These are phyloP conservation scores for Hypoxylon perforatum DNA, from an alignment of 495 filamentous ascomycete genomes.

Conservation along the genomic window DNA sequence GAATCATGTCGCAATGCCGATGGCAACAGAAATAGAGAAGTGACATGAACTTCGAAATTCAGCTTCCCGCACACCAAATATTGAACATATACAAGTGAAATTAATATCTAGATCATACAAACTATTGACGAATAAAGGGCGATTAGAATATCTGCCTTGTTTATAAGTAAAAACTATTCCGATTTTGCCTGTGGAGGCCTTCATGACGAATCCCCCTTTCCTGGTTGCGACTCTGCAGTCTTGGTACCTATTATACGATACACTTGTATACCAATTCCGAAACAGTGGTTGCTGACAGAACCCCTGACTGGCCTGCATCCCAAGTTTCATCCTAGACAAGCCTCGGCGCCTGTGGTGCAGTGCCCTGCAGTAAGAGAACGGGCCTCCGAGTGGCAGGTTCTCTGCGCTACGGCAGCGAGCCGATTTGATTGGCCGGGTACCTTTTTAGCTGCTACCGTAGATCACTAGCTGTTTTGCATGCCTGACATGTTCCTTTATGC, in stretches of 20 bases:
- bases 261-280: constrained; percentile 23
- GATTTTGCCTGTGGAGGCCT: too few relatives aligned
- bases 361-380: constrained; percentile 22
- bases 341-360: constrained; percentile 28
- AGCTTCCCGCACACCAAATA: neutral
- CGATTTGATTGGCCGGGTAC: constrained; percentile 25
- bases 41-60: neutral
- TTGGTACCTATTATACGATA: neutral
- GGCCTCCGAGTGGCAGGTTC: constrained; percentile 25
- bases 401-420: neutral
- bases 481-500: constrained; percentile 31
- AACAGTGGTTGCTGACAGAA: constrained; percentile 29
- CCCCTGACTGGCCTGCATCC: constrained; percentile 22
- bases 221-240: neutral
- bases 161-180: too few relatives aligned
- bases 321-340: constrained; percentile 31
- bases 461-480: constrained; percentile 37
- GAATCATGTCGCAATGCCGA: neutral
- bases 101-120: neutral
- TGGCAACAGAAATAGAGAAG: neutral
- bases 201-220: neutral
- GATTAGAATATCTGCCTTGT: too few relatives aligned
- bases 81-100: neutral
- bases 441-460: constrained; percentile 4
- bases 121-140: neutral